Conservation (phyloP, 169 alveolate species). For the Cyclospora cayetanensis region DNA sequence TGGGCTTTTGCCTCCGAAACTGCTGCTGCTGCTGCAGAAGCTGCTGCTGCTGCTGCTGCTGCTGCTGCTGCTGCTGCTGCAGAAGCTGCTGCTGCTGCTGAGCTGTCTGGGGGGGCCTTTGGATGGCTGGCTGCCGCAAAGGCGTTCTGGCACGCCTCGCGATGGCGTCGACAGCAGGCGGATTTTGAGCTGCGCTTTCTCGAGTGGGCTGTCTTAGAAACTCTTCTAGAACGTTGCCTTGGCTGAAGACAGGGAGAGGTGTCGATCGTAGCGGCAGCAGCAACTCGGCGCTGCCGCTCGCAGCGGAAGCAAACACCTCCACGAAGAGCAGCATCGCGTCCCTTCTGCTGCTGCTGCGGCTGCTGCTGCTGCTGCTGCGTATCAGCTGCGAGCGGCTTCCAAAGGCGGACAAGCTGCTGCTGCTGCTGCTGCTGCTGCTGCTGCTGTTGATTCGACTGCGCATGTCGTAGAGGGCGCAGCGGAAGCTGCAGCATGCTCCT, state of each 20-base stretch:
- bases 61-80: not conserved
- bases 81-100: conserved; percentile 27
- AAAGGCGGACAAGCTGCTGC: conserved; percentile 38
- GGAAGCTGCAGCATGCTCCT: conserved; percentile 59
- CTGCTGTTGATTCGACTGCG: conserved; percentile 32
- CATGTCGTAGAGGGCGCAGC: not conserved
- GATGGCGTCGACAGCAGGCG: no score
- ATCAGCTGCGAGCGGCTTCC: no score
- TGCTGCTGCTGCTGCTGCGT: conserved; percentile 35
- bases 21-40: not conserved
- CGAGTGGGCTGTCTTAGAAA: no score
- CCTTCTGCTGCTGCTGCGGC: conserved; percentile 57
- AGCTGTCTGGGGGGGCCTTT: not conserved
- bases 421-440: conserved; percentile 27
- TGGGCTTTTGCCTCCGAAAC: not conserved
- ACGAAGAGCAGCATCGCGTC: not conserved
- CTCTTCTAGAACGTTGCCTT: no score
- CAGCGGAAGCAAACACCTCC: conserved; percentile 6
- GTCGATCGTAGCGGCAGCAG: conserved; percentile 34
- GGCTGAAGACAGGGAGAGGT: no score
- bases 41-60: not conserved
- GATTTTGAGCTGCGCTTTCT: no score
- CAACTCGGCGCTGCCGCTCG: conserved; percentile 37
- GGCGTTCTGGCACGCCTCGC: not conserved
- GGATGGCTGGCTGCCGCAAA: not conserved